A percentile compares a stretch with the other conserved stretches of the same genome.
Conservation (phyloP, 2,329 filamentous ascomycete species). For the Epichloe uncinata region DNA sequence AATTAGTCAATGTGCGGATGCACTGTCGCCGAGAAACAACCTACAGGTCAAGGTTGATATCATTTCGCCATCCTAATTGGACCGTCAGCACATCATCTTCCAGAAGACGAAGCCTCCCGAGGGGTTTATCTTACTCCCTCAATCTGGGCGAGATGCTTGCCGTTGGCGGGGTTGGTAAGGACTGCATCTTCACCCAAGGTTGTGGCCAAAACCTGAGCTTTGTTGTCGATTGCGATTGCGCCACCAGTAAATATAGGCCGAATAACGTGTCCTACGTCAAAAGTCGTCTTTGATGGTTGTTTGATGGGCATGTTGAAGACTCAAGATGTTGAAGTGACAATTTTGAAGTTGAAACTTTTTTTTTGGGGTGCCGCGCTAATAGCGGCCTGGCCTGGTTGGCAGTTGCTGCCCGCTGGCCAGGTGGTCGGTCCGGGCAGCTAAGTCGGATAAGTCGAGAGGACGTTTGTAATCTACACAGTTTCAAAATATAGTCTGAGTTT, state of each 20-base stretch:
- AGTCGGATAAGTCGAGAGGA: too few relatives aligned
- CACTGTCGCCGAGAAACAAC: conserved; percentile 6
- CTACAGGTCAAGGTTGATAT: conserved; percentile 61
- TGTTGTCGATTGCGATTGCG: conserved; percentile 67
- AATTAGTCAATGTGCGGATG: conserved; percentile 7
- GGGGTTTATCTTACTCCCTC: conserved; percentile 53
- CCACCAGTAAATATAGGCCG: conserved; percentile 92
- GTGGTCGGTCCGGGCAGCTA: neutral
- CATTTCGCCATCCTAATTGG: conserved; percentile 55
- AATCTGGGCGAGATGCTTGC: conserved; percentile 68
- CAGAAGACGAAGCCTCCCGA: neutral
- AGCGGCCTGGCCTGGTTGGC: neutral
- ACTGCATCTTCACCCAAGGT: conserved; percentile 87
- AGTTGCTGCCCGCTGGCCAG: neutral
- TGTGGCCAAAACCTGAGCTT: conserved; percentile 71
- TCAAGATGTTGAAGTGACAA: neutral
- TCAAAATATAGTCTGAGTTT: too few relatives aligned
- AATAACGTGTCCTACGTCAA: conserved; percentile 69
- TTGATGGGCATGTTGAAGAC: conserved; percentile 39
- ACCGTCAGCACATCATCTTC: neutral
- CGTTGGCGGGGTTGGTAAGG: conserved; percentile 72
- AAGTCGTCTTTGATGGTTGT: conserved; percentile 68
- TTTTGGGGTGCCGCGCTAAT: conserved; percentile 1
- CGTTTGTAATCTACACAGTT: too few relatives aligned
- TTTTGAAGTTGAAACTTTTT: conserved; percentile 5